Percentiles rank a stretch among this genome's conserved stretches.
These are phyloP conservation scores for Pilatotrama ljubarskyi DNA, from an alignment of 768 basidiomycete species.

Conservation along the genomic window DNA sequence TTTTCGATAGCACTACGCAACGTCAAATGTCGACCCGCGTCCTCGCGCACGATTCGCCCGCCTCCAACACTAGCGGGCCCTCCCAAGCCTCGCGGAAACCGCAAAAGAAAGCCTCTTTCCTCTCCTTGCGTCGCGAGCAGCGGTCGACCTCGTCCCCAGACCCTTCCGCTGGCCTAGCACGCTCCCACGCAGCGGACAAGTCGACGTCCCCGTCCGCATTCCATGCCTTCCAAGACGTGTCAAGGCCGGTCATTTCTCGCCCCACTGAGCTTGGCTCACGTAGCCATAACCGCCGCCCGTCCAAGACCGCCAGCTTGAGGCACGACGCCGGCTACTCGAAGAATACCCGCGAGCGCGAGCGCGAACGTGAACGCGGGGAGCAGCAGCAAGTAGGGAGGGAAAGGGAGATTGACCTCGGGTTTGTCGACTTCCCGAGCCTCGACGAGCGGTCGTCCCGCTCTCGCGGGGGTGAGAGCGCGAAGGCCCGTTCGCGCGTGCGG, in stretches of 20 bases:
- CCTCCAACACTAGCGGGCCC: conserved; percentile 24
- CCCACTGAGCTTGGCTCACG: conserved; percentile 16
- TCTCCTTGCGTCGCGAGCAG: conserved; percentile 44
- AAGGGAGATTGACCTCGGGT: conserved; percentile 9
- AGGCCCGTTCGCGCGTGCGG: conserved; percentile 17
- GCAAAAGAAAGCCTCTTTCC: conserved; percentile 56
- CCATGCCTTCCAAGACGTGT: conserved; percentile 23
- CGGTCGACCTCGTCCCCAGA: conserved; percentile 17
- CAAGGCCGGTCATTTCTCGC: conserved; percentile 22
- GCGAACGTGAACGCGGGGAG: conserved; percentile 6
- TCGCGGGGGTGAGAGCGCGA: conserved; percentile 7
- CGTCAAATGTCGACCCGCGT: conserved; percentile 18
- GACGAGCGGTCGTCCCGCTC: conserved; percentile 11
- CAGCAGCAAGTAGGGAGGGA: conserved; percentile 2
- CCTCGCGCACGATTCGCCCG: conserved; percentile 10
- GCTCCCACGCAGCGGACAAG: conserved; percentile 18
- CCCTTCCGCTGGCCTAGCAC: conserved; percentile 4
- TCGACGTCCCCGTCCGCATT: conserved; percentile 24
- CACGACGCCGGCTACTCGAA: conserved; percentile 18
- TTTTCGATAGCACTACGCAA: conserved; percentile 11
- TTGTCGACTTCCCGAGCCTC: conserved; percentile 18
- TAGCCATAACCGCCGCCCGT: conserved; percentile 19
- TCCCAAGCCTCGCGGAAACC: conserved; percentile 41
- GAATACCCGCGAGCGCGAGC: conserved; percentile 6
- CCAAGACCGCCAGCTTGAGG: conserved; percentile 21